Evolutionary conservation across 768 basidiomycete genomes (phyloP), one percentile per base, ranked within the genome.

Genomic region (Trametes sanguinea): DNA sequence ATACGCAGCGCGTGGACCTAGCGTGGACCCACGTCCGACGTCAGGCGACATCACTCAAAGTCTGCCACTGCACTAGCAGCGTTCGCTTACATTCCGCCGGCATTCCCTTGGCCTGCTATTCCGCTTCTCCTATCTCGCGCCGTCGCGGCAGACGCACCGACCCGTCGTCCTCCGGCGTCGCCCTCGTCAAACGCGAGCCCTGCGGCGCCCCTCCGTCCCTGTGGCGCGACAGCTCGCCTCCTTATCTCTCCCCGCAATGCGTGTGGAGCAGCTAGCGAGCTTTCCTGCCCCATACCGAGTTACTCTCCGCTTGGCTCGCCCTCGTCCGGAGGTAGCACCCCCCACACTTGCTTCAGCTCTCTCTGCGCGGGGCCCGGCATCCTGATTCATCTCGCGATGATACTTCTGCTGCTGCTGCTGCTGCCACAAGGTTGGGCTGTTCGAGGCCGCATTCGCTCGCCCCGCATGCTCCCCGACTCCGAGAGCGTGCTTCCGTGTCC

Each of bases 231-330:
- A 58, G 30, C 50, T 17, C 16, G 30, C n/a, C 22, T 17, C 16
- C n/a, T 44, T 51, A 43, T 44, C 57, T 43, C 48, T 27, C 39
- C 57, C 22, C 22, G 22, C 22, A 22, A 22, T 13, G 47, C 29
- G 27, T 30, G 42, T 43, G 48, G 50, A 35, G 57, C 48, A 14
- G 22, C 40, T 37, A 43, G 33, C 57, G 48, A 14, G n/a, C 22
- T 16, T 51, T 58, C 57, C 57, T 44, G 6, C 40, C 5, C 48
- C 57, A 43, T 58, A 33, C 57, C 57, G 57, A 58, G 57, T 57
- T 50, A 50, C 56, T 30, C 14, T 42, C 37, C 6, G 11, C 56
- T 57, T 57, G 56, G 56, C 37, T 11, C n/a, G 35, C 35, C 11
- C 6, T 11, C 35, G 35, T 37, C 35, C 35, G 1, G 35, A 11